phyloP scores from a whole-genome alignment of 495 filamentous ascomycete species.

The Hypoxylon perforatum region DNA sequence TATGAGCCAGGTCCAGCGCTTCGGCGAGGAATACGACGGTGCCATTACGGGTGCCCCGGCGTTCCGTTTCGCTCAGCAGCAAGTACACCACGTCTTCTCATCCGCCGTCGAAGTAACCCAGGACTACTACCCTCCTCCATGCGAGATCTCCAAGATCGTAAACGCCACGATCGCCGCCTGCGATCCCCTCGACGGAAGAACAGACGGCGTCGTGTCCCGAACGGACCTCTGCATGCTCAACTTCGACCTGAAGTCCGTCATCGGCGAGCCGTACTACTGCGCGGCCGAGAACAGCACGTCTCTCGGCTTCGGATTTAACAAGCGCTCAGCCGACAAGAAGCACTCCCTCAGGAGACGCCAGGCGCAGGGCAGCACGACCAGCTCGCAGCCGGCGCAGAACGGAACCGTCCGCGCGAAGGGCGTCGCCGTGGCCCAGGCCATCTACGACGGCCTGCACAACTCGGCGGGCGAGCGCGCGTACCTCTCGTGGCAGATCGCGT shows the following conservation, averaged over 20 bases:
- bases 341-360: slow-evolving; percentile 14
- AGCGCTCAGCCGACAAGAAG: not conserved
- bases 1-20: slow-evolving; percentile 63
- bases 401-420: slow-evolving; percentile 54
- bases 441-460: slow-evolving; percentile 56
- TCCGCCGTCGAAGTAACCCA: slow-evolving; percentile 57
- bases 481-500: slow-evolving; percentile 55
- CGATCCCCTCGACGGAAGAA: slow-evolving; percentile 62
- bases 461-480: slow-evolving; percentile 55
- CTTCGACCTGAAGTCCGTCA: slow-evolving; percentile 55
- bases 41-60: slow-evolving; percentile 62
- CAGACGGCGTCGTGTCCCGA: slow-evolving; percentile 64
- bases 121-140: slow-evolving; percentile 61
- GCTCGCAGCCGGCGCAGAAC: slow-evolving; percentile 50
- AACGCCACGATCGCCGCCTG: slow-evolving; percentile 63
- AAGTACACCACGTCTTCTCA: slow-evolving; percentile 59
- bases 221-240: slow-evolving; percentile 62
- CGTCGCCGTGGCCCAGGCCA: slow-evolving; percentile 50
- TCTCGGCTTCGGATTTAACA: slow-evolving; percentile 22
- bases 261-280: slow-evolving; percentile 62
- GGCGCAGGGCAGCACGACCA: slow-evolving; percentile 13
- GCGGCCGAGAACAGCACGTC: slow-evolving; percentile 43
- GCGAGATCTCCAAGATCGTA: slow-evolving; percentile 63
- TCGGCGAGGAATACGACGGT: slow-evolving; percentile 61
- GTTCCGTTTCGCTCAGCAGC: slow-evolving; percentile 61